Evolutionary conservation across 805 yeast species (phyloP), one percentile per base, ranked within the genome.

Genomic region (Candida gorgasii): DNA sequence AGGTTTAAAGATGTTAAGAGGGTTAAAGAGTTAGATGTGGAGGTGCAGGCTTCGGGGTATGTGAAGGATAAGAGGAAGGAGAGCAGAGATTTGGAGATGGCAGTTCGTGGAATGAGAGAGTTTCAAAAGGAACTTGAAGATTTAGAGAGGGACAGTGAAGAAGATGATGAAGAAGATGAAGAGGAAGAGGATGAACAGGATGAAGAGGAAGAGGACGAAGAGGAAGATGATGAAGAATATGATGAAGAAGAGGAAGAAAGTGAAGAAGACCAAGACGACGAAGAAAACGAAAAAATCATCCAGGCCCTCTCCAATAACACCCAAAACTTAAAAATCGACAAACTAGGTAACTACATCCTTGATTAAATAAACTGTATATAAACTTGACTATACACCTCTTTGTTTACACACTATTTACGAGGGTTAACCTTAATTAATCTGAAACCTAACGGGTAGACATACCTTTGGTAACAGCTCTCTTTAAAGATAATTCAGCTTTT

Each of bases 391-490:
- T 31, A 19, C n/a, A 35, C 39, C 30, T 29, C 22, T 4, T n/a
- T 17, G 29, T 39, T 43, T 43, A 17, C 29, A 16, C 34, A 22
- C 40, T 39, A 35, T 42, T 47, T 44, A 43, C 38, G 41, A 45
- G 27, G 29, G 15, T 27, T 26, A 4, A 14, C 27, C 37, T 20
- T 20, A 13, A 13, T n/a, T 23, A 27, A 13, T 9, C 26, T 15
- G 5, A 41, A 27, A 50, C 75, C 83, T 85, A 86, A 82, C 97
- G 97, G 74, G 97, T 81, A 63, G 97, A 86, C 89, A 90, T 87
- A 73, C 97, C 97, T 82, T 89, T 92, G 82, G 97, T 92, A 73
- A 92, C 97, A 68, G 92, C 97, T 78, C 99, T 88, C 89, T 93
- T 93, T 74, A 93, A 87, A 74, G 89, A 84, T 73, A 93, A 89